Conservation (phyloP, 1,284 basidiomycete genomes). For the Austroboletus novae-zelandiae region DNA sequence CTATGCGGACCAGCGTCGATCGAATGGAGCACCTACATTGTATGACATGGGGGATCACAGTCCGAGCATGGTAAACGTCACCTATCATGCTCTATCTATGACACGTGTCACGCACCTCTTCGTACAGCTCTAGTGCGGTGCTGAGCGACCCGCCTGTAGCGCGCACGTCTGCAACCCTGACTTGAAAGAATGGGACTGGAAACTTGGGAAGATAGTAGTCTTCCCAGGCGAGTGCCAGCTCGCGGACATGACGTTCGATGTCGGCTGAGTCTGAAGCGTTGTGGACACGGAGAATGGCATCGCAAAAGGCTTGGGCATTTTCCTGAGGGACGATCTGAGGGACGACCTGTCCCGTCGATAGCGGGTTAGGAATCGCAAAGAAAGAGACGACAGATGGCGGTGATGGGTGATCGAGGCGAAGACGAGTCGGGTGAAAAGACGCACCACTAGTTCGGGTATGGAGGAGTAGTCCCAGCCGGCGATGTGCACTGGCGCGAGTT, state of each 20-base stretch:
- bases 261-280: constrained; percentile 14
- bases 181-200: constrained; percentile 32
- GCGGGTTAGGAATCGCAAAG: not conserved
- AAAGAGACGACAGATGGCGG: not conserved
- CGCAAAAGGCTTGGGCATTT: constrained; percentile 21
- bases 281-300: constrained; percentile 17
- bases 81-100: too few species aligned
- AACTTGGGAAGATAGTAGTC: constrained; percentile 32
- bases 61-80: constrained; percentile 1
- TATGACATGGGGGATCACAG: not conserved
- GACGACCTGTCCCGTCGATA: constrained; percentile 13
- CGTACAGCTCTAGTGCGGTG: constrained; percentile 28
- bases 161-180: constrained; percentile 32
- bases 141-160: constrained; percentile 31
- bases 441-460: constrained; percentile 28
- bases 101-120: constrained; percentile 24
- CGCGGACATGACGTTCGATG: constrained; percentile 22
- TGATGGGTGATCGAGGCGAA: constrained; percentile 12
- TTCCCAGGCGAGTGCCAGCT: constrained; percentile 30
- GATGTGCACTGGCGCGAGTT: constrained; percentile 27
- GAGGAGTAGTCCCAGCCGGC: constrained; percentile 28
- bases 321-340: constrained; percentile 22
- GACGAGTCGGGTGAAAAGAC: constrained; percentile 7
- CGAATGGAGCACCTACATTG: constrained; percentile 23
- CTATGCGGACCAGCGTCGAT: constrained; percentile 15